These are phyloP conservation scores for Raphanus sativus DNA, from an alignment of 345 rosid species.

Conservation along the genomic window DNA sequence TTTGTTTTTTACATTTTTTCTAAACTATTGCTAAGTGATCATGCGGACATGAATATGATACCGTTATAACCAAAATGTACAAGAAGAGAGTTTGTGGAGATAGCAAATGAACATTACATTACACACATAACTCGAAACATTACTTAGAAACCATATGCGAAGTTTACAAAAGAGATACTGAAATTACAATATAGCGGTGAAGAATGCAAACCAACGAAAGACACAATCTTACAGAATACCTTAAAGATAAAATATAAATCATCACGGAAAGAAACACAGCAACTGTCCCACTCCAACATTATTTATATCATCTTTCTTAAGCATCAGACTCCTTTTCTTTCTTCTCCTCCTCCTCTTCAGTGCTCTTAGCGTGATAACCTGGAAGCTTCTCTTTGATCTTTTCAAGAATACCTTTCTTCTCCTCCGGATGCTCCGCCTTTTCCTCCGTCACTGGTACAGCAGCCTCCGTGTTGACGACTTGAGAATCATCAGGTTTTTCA, in stretches of 20 bases:
- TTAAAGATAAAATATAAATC: conserved; percentile 2
- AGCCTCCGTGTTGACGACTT: conserved; percentile 1
- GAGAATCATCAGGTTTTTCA: conserved; percentile 37
- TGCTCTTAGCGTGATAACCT: conserved; percentile 58
- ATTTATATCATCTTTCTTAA: conserved; percentile 12
- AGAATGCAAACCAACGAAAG: conserved; percentile 16
- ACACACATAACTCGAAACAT: conserved; percentile 6
- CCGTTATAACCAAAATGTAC: neutral
- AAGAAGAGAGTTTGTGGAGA: neutral
- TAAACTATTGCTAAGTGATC: neutral
- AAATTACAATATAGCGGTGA: neutral
- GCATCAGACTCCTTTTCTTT: conserved; percentile 36
- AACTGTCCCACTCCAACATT: conserved; percentile 18
- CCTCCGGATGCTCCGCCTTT: conserved; percentile 27
- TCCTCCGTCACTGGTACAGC: conserved; percentile 14
- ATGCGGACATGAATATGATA: neutral
- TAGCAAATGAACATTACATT: neutral
- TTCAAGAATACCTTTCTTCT: conserved; percentile 76
- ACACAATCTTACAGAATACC: conserved; percentile 9
- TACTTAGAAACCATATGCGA: neutral
- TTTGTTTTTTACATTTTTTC: neutral
- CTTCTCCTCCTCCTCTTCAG: conserved; percentile 46
- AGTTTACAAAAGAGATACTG: neutral
- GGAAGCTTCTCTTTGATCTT: conserved; percentile 89
- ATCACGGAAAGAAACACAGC: conserved; percentile 14